A percentile compares a stretch with the other conserved stretches of the same genome.
Conservation (phyloP, 2,329 filamentous ascomycete species). For the Clarireedia monteithiana region DNA sequence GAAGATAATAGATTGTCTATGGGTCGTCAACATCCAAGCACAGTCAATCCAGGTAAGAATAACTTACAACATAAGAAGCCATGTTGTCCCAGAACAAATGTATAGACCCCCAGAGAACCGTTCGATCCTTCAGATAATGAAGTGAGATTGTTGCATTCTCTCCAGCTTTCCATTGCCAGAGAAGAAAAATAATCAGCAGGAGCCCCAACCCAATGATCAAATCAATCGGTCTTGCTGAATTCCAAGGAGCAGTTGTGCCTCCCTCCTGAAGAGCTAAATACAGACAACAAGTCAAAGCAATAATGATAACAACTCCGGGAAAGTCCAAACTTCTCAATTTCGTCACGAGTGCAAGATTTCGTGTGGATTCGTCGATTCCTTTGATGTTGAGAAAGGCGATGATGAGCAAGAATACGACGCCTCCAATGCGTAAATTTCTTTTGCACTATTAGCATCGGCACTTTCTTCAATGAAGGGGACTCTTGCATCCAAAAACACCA, state of each 20-base stretch:
- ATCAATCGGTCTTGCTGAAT: slow-evolving; percentile 20
- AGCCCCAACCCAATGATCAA: slow-evolving; percentile 8
- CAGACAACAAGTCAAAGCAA: slow-evolving; percentile 27
- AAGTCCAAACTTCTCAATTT: neutral
- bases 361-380: neutral
- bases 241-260: slow-evolving; percentile 28
- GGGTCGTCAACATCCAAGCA: neutral
- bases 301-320: slow-evolving; percentile 24
- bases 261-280: slow-evolving; percentile 31
- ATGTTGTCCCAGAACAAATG: neutral
- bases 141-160: neutral
- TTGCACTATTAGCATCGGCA: neutral
- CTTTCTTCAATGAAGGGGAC: slow-evolving; percentile 16
- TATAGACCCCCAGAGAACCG: neutral
- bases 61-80: neutral
- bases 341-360: neutral
- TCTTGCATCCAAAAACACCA: slow-evolving; percentile 38
- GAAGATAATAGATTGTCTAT: neutral
- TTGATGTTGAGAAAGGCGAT: slow-evolving; percentile 2
- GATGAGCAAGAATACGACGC: slow-evolving; percentile 5
- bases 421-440: slow-evolving; percentile 31
- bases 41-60: neutral
- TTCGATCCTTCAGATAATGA: neutral
- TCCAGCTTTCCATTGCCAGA: neutral
- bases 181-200: neutral